Evolutionary conservation across 305 asterid species (phyloP).

Genomic region (Petunia hybrid): DNA sequence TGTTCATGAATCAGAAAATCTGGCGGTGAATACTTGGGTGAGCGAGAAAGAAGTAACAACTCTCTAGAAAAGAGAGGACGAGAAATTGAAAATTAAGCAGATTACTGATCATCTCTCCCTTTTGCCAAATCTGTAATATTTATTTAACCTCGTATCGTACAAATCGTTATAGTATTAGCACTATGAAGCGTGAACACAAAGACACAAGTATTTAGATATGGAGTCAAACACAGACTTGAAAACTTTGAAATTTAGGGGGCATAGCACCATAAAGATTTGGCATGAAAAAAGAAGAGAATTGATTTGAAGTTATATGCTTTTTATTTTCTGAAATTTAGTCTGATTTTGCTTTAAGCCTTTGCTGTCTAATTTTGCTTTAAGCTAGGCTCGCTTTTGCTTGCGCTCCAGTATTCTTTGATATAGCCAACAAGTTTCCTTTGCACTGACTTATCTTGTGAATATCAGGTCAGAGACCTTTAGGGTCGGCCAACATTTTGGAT

Average conservation of each 20-base stretch:
- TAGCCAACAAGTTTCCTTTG: constrained; percentile 14
- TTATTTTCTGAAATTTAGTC: too few species aligned
- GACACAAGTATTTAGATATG: neutral
- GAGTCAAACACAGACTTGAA: constrained; percentile 1
- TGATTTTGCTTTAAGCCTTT: too few species aligned
- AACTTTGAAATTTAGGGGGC: constrained; percentile 1
- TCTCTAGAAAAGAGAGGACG: neutral
- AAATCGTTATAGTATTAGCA: neutral
- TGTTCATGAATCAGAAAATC: neutral
- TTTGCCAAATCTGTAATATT: neutral
- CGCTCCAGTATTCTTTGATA: constrained; percentile 6
- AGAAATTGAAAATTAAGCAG: neutral
- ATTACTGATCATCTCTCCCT: neutral
- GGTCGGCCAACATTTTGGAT: constrained; percentile 54
- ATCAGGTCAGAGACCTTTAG: constrained; percentile 58
- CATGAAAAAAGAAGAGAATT: too few species aligned
- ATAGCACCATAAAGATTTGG: constrained; percentile 22
- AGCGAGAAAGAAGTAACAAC: neutral
- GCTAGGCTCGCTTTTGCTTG: neutral
- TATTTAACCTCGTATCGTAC: too few species aligned
- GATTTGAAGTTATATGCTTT: too few species aligned
- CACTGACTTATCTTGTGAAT: constrained; percentile 35
- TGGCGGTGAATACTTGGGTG: neutral
- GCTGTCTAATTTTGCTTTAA: neutral
- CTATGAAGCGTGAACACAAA: neutral